These are phyloP conservation scores for Colletotrichum sp. DNA, from an alignment of 2,329 filamentous ascomycete species.

Conservation along the genomic window DNA sequence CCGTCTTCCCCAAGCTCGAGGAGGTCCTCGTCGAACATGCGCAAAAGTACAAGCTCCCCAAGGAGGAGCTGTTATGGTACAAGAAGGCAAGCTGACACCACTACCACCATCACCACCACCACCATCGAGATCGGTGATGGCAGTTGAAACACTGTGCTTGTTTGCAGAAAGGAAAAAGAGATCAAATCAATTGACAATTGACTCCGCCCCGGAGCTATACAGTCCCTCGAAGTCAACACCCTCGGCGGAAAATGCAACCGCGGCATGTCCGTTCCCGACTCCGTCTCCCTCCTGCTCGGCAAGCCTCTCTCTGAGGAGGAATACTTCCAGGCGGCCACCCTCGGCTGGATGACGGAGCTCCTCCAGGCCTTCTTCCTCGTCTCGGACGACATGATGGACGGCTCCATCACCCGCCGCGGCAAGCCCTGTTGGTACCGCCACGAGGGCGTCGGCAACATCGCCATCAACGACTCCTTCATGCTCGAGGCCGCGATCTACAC, in stretches of 20 bases:
- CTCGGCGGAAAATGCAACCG: constrained; percentile 98
- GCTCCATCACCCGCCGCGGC: constrained; percentile 91
- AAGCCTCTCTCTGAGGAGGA: constrained; percentile 77
- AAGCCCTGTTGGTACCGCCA: constrained; percentile 97
- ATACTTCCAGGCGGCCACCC: constrained; percentile 85
- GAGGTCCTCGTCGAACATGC: constrained; percentile 82
- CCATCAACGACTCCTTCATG: constrained; percentile 98
- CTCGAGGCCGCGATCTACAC: constrained; percentile 90
- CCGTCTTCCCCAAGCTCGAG: constrained; percentile 85
- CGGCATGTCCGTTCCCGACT: constrained; percentile 97
- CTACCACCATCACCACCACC: neutral
- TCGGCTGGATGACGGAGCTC: constrained; percentile 98
- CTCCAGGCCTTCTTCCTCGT: constrained; percentile 99
- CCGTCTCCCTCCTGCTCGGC: constrained; percentile 77
- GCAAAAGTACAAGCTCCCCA: constrained; percentile 81
- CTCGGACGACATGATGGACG: constrained; percentile 98
- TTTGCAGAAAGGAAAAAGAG: neutral
- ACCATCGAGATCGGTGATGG: neutral
- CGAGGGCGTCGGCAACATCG: constrained; percentile 88
- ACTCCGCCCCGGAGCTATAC: constrained; percentile 57
- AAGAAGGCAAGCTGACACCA: constrained; percentile 64
- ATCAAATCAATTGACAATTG: neutral
- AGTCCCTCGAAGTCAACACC: constrained; percentile 80
- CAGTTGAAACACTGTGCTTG: neutral
- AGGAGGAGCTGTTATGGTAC: constrained; percentile 85